phyloP scores from a whole-genome alignment of 805 yeast genomes.

The Spencermartinsiella europaea region DNA sequence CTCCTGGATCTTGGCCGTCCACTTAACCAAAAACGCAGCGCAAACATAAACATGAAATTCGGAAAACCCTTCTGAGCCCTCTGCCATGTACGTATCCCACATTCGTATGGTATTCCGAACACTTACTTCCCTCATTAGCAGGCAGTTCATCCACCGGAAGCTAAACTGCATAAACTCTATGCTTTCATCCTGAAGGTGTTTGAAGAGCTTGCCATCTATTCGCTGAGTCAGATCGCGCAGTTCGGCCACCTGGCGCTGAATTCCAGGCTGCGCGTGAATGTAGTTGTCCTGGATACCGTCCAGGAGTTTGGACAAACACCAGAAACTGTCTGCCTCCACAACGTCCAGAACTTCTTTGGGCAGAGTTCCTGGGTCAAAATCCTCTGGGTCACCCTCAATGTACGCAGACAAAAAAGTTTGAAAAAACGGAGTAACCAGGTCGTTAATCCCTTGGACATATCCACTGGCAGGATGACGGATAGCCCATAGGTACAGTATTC shows the following conservation, averaged over 20 bases:
- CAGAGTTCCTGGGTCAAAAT: slow-evolving; percentile 56
- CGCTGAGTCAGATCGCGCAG: slow-evolving; percentile 70
- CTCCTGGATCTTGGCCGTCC: slow-evolving; percentile 68
- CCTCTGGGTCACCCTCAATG: slow-evolving; percentile 46
- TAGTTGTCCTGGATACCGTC: slow-evolving; percentile 97
- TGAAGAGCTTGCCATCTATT: slow-evolving; percentile 67
- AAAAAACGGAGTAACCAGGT: slow-evolving; percentile 85
- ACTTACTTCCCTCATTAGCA: slow-evolving; percentile 87
- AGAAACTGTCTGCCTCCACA: slow-evolving; percentile 92
- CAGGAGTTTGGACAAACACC: slow-evolving; percentile 88
- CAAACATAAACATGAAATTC: slow-evolving; percentile 95
- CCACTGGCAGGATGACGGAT: slow-evolving; percentile 97
- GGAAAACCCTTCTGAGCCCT: slow-evolving; percentile 64
- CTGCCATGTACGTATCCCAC: slow-evolving; percentile 90
- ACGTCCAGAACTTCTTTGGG: slow-evolving; percentile 56
- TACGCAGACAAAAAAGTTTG: slow-evolving; percentile 78
- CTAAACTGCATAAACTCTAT: slow-evolving; percentile 95
- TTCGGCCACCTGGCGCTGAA: slow-evolving; percentile 81
- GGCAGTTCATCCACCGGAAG: slow-evolving; percentile 98
- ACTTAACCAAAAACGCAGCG: slow-evolving; percentile 89
- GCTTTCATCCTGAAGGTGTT: slow-evolving; percentile 73
- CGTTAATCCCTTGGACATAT: slow-evolving; percentile 96
- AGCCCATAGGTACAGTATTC: slow-evolving; percentile 88
- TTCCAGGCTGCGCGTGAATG: slow-evolving; percentile 98
- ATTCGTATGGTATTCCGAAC: slow-evolving; percentile 76